A percentile compares a stretch with the other conserved stretches of the same genome.
Evolutionary conservation across 1,284 basidiomycete species (phyloP).

Genomic region (Retiboletus flavoniger): DNA sequence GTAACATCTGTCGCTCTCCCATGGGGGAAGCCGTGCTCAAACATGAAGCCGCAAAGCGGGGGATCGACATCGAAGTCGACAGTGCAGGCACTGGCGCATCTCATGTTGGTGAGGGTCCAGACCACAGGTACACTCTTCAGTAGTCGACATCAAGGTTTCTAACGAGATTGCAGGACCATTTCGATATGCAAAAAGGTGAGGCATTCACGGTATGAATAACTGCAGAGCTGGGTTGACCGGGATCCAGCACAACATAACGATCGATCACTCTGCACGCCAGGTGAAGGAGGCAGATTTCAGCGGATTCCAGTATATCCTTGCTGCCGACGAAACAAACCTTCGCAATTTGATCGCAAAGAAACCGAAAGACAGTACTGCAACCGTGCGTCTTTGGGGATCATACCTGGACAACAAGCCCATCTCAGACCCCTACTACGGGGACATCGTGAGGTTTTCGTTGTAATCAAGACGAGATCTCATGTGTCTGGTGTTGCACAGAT

Average conservation of each 20-base stretch:
- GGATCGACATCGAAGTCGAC: slow-evolving; percentile 63
- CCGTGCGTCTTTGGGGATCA: slow-evolving; percentile 71
- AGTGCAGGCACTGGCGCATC: slow-evolving; percentile 74
- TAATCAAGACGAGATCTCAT: background rate
- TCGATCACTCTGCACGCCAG: slow-evolving; percentile 60
- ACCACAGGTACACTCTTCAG: slow-evolving; percentile 52
- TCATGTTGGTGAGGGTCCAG: slow-evolving; percentile 71
- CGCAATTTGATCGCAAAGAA: slow-evolving; percentile 54
- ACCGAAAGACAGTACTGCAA: slow-evolving; percentile 53
- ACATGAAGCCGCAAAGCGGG: slow-evolving; percentile 56
- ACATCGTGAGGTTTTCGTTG: slow-evolving; percentile 43
- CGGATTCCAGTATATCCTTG: slow-evolving; percentile 67
- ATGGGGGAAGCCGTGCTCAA: slow-evolving; percentile 76
- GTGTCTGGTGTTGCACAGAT: slow-evolving; percentile 26
- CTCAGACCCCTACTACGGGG: slow-evolving; percentile 75
- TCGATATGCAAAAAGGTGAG: slow-evolving; percentile 60
- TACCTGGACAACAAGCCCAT: slow-evolving; percentile 65
- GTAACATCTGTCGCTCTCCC: slow-evolving; percentile 77
- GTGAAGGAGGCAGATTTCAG: slow-evolving; percentile 59
- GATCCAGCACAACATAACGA: slow-evolving; percentile 56
- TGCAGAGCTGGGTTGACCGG: slow-evolving; percentile 1
- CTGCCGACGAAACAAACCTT: slow-evolving; percentile 67
- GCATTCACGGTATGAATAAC: background rate
- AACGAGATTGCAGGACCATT: slow-evolving; percentile 47
- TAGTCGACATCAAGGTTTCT: background rate